phyloP scores from a whole-genome alignment of 2,329 filamentous ascomycete species.

The Claviceps maximensis region DNA sequence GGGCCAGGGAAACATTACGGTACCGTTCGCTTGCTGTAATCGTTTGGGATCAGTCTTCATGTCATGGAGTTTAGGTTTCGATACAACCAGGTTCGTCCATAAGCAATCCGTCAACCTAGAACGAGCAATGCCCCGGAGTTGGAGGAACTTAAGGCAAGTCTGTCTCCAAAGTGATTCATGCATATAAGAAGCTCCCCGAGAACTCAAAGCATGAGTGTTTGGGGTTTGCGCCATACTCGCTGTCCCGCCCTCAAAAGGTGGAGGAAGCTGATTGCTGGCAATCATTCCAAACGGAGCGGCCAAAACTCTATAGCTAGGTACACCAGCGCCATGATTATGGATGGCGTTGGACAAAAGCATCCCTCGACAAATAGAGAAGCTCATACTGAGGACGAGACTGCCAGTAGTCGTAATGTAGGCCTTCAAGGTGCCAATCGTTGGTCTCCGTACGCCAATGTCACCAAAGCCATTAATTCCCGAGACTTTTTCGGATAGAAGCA shows the following conservation, averaged over 20 bases:
- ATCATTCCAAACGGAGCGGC: slow-evolving; percentile 40
- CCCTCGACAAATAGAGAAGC: slow-evolving; percentile 33
- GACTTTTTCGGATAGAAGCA: slow-evolving; percentile 28
- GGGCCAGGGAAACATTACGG: slow-evolving; percentile 39
- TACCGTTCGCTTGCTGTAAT: slow-evolving; percentile 20
- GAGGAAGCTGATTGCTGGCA: slow-evolving; percentile 14
- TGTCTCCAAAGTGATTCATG: slow-evolving; percentile 34
- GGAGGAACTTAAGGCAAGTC: slow-evolving; percentile 36
- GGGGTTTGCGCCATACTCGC: slow-evolving; percentile 36
- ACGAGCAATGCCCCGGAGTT: slow-evolving; percentile 34
- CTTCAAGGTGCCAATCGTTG: slow-evolving; percentile 35
- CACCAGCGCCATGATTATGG: slow-evolving; percentile 24
- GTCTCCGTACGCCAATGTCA: slow-evolving; percentile 9
- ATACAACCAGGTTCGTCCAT: slow-evolving; percentile 39
- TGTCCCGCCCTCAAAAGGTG: slow-evolving; percentile 12
- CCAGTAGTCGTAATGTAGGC: slow-evolving; percentile 44
- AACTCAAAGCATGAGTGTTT: slow-evolving; percentile 35
- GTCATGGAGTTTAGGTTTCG: slow-evolving; percentile 30
- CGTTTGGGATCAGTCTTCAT: slow-evolving; percentile 28
- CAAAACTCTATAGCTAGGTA: slow-evolving; percentile 32
- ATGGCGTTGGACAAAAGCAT: slow-evolving; percentile 33
- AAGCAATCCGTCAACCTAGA: slow-evolving; percentile 28
- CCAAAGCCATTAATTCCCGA: slow-evolving; percentile 9
- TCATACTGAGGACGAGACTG: slow-evolving; percentile 35
- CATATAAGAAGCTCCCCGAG: slow-evolving; percentile 26